These are phyloP conservation scores for Aspergillus heteromorphus DNA, from an alignment of 495 filamentous ascomycete species.

Conservation along the genomic window DNA sequence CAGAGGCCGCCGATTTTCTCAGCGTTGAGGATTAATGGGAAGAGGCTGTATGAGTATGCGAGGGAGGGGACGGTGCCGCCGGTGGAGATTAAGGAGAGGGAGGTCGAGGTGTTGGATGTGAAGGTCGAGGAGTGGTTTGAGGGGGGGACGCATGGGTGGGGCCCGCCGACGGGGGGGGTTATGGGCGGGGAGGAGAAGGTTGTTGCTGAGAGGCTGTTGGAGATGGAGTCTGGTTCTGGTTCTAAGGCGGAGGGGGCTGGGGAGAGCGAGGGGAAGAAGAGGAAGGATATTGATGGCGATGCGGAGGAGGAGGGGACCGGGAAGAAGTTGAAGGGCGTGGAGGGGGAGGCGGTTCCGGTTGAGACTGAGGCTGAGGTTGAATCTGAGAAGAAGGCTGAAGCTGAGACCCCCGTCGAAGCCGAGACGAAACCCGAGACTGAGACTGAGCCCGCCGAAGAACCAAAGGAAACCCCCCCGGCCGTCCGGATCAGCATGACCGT, in stretches of 20 bases:
- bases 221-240: conserved; percentile 30
- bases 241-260: conserved; percentile 13
- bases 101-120: conserved; percentile 68
- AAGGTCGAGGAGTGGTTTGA: conserved; percentile 86
- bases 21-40: conserved; percentile 86
- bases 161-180: conserved; percentile 72
- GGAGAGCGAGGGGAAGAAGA: background rate
- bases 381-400: conserved; percentile 4
- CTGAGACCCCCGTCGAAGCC: no score
- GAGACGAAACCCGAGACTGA: conserved; percentile 11
- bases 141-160: conserved; percentile 65
- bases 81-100: conserved; percentile 71
- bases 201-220: conserved; percentile 64
- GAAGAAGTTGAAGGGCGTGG: background rate
- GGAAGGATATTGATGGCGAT: background rate
- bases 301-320: background rate
- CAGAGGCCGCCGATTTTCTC: conserved; percentile 91
- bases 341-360: background rate
- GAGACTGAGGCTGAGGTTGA: background rate
- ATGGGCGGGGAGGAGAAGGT: conserved; percentile 63
- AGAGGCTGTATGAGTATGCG: conserved; percentile 93
- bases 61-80: conserved; percentile 80
- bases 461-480: conserved; percentile 51
- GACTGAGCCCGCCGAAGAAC: conserved; percentile 20
- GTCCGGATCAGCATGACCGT: conserved; percentile 85